Base-by-base conservation (phyloP, 768 basidiomycete species). In the Tylopilus plumbeoviolaceoides region DNA sequence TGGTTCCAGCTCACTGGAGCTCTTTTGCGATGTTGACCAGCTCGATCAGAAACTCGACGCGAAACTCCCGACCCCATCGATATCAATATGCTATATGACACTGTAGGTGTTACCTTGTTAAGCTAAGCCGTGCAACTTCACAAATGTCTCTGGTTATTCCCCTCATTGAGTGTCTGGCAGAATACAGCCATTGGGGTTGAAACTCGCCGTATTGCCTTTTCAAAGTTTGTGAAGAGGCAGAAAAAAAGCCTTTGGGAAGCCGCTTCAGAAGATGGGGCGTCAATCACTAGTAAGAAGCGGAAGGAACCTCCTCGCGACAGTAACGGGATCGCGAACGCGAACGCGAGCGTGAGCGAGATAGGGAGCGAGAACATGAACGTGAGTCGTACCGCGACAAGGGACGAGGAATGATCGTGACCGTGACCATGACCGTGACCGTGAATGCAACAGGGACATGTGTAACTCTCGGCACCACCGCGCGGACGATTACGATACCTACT, bases 11-110 rank as follows among this genome's bases (percentile, higher is more conserved):
- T 94, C 95, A 1, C 78, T 99, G 28, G 97, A 99, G 63, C 79
- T 98, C 5, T 98, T 97, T 72, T 97, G 94, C 91, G 95, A 98
- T 69, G 67, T 79, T 10, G 97, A 99, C 69, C 77, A 75, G 39
- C 78, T 97, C 3, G 94, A 93, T 63, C 90, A 94, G 64, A 80
- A 84, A 58, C 79, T 95, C 17, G 92, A 94, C 55, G 78, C 78
- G 18, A 90, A 90, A n/a, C n/a, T n/a, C n/a, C n/a, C n/a, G n/a
- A n/a, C n/a, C n/a, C n/a, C n/a, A n/a, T n/a, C n/a, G n/a, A n/a
- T n/a, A n/a, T n/a, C n/a, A n/a, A n/a, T n/a, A n/a, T n/a, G n/a
- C n/a, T n/a, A n/a, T n/a, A n/a, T n/a, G n/a, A n/a, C n/a, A n/a
- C n/a, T n/a, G n/a, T n/a, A n/a, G n/a, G n/a, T n/a, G n/a, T n/a